Evolutionary conservation across 345 rosid species (phyloP).

Genomic region (Psidium friedrichsthalianum): DNA sequence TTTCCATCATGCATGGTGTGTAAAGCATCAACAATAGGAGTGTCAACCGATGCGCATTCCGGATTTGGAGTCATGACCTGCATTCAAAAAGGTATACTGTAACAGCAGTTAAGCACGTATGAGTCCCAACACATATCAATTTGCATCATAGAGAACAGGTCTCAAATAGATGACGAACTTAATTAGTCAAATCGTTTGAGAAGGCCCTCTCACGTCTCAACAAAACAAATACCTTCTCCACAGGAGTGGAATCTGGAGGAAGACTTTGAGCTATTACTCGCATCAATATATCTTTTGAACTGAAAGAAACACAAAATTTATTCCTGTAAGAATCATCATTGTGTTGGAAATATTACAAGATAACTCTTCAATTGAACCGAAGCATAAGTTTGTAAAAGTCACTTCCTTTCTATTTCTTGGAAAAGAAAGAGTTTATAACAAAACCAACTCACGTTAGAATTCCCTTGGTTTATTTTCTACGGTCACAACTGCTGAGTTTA

Average conservation of each 20-base stretch:
- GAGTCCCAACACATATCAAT: background rate
- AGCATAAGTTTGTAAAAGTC: background rate
- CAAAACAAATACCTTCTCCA: slow-evolving; percentile 61
- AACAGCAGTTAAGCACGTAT: background rate
- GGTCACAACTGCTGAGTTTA: slow-evolving; percentile 68
- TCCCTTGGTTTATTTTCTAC: slow-evolving; percentile 65
- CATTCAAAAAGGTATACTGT: slow-evolving; percentile 7
- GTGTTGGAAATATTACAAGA: background rate
- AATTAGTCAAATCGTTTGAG: background rate
- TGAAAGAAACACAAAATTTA: slow-evolving; percentile 14
- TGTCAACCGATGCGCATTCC: slow-evolving; percentile 77
- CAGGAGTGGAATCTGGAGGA: slow-evolving; percentile 55
- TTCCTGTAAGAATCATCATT: background rate
- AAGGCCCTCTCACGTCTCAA: background rate
- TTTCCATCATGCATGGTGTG: slow-evolving; percentile 96
- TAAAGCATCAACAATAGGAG: slow-evolving; percentile 91
- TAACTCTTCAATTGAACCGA: background rate
- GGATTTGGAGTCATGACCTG: slow-evolving; percentile 98
- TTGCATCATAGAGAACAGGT: background rate
- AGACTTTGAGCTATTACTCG: slow-evolving; percentile 81
- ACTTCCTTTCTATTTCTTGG: background rate
- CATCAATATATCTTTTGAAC: slow-evolving; percentile 98
- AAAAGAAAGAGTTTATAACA: background rate
- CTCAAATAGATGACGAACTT: background rate
- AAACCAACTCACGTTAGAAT: slow-evolving; percentile 69